A percentile compares a stretch with the other conserved stretches of the same genome.
Conservation (phyloP, 495 filamentous ascomycete genomes). For the Penicillium fimorum region DNA sequence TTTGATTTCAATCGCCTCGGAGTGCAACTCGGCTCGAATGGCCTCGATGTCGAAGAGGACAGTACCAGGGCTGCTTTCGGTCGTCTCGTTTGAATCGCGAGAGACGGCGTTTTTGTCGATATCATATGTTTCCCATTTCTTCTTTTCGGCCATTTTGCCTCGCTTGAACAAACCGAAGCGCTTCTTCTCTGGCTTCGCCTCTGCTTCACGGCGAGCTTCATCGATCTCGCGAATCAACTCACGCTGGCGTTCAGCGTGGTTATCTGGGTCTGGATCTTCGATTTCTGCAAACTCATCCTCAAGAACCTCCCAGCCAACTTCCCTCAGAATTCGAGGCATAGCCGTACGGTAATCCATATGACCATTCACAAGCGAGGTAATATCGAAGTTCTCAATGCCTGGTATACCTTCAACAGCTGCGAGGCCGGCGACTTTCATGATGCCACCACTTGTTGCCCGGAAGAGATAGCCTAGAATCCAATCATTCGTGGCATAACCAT, state of each 20-base stretch:
- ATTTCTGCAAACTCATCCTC: slow-evolving; percentile 96
- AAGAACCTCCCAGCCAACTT: slow-evolving; percentile 85
- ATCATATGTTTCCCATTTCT: slow-evolving; percentile 95
- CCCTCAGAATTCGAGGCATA: slow-evolving; percentile 82
- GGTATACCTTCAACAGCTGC: slow-evolving; percentile 73
- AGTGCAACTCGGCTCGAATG: slow-evolving; percentile 80
- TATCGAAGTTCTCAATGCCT: slow-evolving; percentile 85
- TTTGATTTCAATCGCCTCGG: slow-evolving; percentile 69
- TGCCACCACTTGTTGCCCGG: slow-evolving; percentile 88
- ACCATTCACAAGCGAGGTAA: slow-evolving; percentile 81
- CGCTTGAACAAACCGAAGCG: slow-evolving; percentile 77
- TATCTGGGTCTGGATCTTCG: slow-evolving; percentile 94
- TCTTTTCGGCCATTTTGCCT: slow-evolving; percentile 73
- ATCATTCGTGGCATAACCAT: slow-evolving; percentile 90
- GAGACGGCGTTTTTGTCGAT: slow-evolving; percentile 38
- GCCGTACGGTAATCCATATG: slow-evolving; percentile 96
- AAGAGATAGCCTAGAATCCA: slow-evolving; percentile 99
- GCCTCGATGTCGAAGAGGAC: slow-evolving; percentile 96
- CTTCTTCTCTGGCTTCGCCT: slow-evolving; percentile 67
- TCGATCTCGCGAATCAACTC: slow-evolving; percentile 97
- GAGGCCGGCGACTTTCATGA: slow-evolving; percentile 88
- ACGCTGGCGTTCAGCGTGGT: slow-evolving; percentile 80
- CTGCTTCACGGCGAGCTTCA: slow-evolving; percentile 82
- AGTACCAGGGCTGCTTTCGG: slow-evolving; percentile 32
- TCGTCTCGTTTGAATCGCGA: slow-evolving; percentile 25